Evolutionary conservation across 495 filamentous ascomycete species (phyloP), one percentile per base, ranked within the genome.

Genomic region (Hamigera avellanea): DNA sequence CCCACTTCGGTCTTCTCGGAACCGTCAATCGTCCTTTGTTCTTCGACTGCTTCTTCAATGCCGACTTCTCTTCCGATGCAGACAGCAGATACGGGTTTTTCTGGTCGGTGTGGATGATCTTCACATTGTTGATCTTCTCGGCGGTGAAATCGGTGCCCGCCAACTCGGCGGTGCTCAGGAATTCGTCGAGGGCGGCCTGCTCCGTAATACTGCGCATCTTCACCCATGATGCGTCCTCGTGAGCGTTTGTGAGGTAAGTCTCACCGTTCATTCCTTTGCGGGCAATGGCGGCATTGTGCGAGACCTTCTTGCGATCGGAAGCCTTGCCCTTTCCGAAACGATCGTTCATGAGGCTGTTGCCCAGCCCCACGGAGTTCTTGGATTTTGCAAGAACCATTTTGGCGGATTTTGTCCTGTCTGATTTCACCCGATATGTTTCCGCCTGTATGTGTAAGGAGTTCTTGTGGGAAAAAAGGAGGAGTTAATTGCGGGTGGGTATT

Each of bases 191-290:
- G 26, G 89, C 86, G 39, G 78, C 89, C 64, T 99, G 93, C 67
- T 96, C 89, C 16, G 93, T 99, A 46, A 96, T 82, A 63, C 83
- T 89, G 60, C 88, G 85, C 89, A 98, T 95, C 69, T 95, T 96
- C 35, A 65, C 64, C 56, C 70, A 69, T 35, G 57, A 49, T 14
- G 59, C 55, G 47, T 75, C 70, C 35, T 69, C 48, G 5, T 42
- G 35, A 9, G 56, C 53, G 35, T 73, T 73, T 18, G 70, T 68
- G 33, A 64, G 48, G 40, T 73, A 66, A 28, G 54, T 62, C 37
- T 70, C 61, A 32, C 65, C 65, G 30, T 67, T 51, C 19, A 54
- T 49, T 36, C 56, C 57, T 49, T 58, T 62, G 36, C 64, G 61
- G 17, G 60, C 53, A 42, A 67, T 62, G 30, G 56, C 52, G 44